Percentiles rank a stretch among this genome's conserved stretches.
phyloP scores from a whole-genome alignment of 176 grass and related monocot genomes.

The Oryza punctata region DNA sequence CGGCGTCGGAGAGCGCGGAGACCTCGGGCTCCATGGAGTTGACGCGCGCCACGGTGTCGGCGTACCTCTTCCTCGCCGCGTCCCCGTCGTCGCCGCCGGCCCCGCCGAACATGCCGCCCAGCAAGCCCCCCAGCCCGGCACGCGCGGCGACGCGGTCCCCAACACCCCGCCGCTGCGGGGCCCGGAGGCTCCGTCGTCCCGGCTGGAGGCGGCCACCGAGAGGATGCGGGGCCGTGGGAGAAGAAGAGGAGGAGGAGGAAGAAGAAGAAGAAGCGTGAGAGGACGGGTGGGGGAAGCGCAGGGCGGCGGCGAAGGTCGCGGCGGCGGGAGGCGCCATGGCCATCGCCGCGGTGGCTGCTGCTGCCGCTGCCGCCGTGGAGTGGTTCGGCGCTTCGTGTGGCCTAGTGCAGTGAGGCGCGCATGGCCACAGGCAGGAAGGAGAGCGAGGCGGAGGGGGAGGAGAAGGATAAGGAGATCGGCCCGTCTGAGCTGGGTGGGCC shows the following conservation, averaged over 20 bases:
- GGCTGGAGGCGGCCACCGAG: conserved; percentile 8
- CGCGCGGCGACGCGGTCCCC: not conserved
- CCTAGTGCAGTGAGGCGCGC: conserved; percentile 23
- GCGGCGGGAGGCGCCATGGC: conserved; percentile 27
- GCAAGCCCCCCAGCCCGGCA: conserved; percentile 62
- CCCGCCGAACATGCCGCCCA: conserved; percentile 82
- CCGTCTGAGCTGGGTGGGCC: not conserved
- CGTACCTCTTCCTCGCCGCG: conserved; percentile 66
- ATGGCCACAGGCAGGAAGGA: conserved; percentile 28
- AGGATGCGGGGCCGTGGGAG: conserved; percentile 1
- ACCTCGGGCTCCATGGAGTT: conserved; percentile 76
- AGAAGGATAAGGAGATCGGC: conserved; percentile 40
- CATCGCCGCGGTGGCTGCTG: conserved; percentile 7
- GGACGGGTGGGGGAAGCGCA: conserved; percentile 23
- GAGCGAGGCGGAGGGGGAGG: not conserved
- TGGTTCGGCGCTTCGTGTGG: conserved; percentile 12
- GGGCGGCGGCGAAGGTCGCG: conserved; percentile 19
- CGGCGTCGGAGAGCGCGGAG: conserved; percentile 67
- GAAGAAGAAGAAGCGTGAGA: not conserved
- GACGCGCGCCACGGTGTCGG: conserved; percentile 61
- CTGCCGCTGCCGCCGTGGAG: not conserved
- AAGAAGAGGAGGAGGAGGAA: not conserved
- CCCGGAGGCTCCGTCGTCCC: not conserved
- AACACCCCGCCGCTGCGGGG: not conserved
- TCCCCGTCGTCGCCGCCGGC: conserved; percentile 79